Evolutionary conservation across 208 protist genomes (phyloP).

Genomic region (Lotmaria passim): DNA sequence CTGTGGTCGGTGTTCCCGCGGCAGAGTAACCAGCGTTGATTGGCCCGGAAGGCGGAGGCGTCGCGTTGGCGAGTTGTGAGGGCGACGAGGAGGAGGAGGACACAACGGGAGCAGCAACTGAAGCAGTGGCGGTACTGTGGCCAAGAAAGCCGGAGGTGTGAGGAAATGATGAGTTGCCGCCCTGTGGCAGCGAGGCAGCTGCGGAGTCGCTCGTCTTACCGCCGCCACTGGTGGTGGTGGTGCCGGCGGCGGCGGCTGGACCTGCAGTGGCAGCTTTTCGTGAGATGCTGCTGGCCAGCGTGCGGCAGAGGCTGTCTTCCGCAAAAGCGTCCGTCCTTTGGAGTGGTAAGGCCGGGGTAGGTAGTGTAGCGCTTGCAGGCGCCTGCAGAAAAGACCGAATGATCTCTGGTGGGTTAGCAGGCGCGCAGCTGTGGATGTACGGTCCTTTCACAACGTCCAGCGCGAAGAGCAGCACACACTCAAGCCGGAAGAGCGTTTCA

Average conservation of each 20-base stretch:
- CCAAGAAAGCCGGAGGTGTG: not conserved
- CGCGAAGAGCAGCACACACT: constrained; percentile 78
- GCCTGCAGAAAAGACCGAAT: constrained; percentile 26
- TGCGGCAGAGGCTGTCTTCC: not conserved
- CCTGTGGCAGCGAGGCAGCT: constrained; percentile 1
- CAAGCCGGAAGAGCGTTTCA: constrained; percentile 43
- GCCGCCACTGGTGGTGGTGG: too few relatives aligned
- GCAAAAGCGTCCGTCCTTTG: not conserved
- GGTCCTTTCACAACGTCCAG: constrained; percentile 85
- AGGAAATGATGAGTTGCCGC: not conserved
- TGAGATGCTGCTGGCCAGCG: not conserved
- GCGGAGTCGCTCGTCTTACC: not conserved
- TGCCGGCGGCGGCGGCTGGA: not conserved
- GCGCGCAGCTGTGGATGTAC: constrained; percentile 81
- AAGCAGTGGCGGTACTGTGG: not conserved
- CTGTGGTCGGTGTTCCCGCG: not conserved
- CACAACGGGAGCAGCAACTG: not conserved
- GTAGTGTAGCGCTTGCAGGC: not conserved
- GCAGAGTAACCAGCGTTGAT: not conserved
- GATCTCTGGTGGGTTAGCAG: constrained; percentile 39
- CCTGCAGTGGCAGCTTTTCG: not conserved
- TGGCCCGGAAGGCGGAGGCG: not conserved
- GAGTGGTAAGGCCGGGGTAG: not conserved
- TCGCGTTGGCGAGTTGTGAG: not conserved
- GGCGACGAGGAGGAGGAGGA: not conserved